Evolutionary conservation across 495 filamentous ascomycete species (phyloP).

Genomic region (Penicillium odoratum): DNA sequence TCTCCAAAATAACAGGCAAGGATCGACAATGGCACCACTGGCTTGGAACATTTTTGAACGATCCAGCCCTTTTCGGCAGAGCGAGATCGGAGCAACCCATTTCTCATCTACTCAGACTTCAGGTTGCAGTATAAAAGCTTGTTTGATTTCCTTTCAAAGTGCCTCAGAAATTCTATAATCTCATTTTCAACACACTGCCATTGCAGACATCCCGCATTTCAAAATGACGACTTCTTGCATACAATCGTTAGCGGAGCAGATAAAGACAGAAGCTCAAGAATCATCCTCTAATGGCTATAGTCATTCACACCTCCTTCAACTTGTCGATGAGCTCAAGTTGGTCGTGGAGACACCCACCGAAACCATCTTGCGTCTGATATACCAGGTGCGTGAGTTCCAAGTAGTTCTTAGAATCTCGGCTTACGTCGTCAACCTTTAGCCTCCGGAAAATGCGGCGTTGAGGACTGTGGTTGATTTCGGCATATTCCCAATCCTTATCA

Average conservation of each 20-base stretch:
- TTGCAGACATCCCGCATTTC: not conserved
- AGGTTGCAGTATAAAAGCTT: not conserved
- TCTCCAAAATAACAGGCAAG: not conserved
- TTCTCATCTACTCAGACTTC: too few species aligned
- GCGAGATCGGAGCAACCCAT: not conserved
- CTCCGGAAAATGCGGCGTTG: constrained; percentile 15
- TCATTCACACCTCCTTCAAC: constrained; percentile 15
- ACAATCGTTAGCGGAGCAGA: not conserved
- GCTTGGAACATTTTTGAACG: too few species aligned
- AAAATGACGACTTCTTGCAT: constrained; percentile 1
- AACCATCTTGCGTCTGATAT: constrained; percentile 16
- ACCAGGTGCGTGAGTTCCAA: constrained; percentile 7
- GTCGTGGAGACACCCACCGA: constrained; percentile 19
- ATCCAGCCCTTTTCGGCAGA: not conserved
- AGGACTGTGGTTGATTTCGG: constrained; percentile 12
- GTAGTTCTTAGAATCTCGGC: not conserved
- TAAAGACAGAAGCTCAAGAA: not conserved
- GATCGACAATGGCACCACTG: not conserved
- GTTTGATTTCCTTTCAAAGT: not conserved
- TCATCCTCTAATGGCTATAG: not conserved
- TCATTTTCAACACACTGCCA: not conserved
- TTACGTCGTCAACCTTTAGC: not conserved
- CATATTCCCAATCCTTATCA: constrained; percentile 10
- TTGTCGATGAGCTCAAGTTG: constrained; percentile 15
- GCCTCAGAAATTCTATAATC: not conserved